Percentiles rank a stretch among this genome's conserved stretches.
Evolutionary conservation across 2,329 filamentous ascomycete genomes (phyloP).

Genomic region (Fusarium sp.): DNA sequence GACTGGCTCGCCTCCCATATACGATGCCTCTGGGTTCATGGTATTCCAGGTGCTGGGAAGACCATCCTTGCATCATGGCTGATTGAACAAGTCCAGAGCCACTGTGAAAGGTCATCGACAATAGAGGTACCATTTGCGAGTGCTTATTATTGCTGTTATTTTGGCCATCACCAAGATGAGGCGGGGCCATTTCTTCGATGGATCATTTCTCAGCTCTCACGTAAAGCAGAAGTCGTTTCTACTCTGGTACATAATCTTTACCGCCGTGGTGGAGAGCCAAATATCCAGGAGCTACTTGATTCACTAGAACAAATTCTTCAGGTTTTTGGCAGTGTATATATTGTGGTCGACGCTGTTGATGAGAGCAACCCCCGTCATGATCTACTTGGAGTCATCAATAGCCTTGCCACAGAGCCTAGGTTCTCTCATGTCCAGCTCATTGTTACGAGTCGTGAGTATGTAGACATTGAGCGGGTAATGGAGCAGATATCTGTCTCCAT

Average conservation of each 20-base stretch:
- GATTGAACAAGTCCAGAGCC: fast-evolving
- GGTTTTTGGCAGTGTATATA: fast-evolving
- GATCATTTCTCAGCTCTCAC: background rate
- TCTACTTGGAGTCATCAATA: fast-evolving
- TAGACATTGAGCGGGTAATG: background rate
- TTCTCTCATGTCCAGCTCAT: fast-evolving
- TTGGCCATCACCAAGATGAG: background rate
- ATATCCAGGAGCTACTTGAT: fast-evolving
- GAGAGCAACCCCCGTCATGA: fast-evolving
- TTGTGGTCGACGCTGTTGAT: background rate
- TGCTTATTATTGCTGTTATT: background rate
- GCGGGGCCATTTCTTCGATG: background rate
- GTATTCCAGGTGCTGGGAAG: background rate
- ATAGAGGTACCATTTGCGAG: fast-evolving
- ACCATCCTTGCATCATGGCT: fast-evolving
- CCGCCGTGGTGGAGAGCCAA: fast-evolving
- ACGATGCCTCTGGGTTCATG: background rate
- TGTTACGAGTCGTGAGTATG: background rate
- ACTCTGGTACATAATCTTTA: fast-evolving
- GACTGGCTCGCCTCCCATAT: fast-evolving
- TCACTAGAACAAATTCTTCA: fast-evolving
- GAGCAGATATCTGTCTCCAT: fast-evolving
- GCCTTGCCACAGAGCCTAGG: fast-evolving
- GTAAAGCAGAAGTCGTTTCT: fast-evolving
- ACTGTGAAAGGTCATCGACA: fast-evolving